Evolutionary conservation across 148 eudicot genomes (phyloP).

Genomic region (Camellia granthamiana): DNA sequence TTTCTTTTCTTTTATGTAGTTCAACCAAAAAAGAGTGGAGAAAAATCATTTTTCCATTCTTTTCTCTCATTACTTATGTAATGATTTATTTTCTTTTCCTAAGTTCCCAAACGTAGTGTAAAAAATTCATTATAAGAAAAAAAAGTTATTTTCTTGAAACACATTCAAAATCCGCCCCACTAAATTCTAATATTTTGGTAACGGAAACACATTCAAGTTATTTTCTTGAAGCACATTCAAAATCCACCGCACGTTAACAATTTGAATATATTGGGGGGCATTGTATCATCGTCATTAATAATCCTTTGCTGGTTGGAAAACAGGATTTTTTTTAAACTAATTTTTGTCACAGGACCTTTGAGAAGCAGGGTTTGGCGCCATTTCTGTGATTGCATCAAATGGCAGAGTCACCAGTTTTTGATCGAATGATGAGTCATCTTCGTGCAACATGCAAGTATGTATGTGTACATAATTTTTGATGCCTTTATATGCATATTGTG

Average conservation of each 20-base stretch:
- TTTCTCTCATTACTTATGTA: too few species aligned
- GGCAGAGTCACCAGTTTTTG: slow-evolving; percentile 66
- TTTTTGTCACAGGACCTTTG: background rate
- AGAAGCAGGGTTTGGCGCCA: background rate
- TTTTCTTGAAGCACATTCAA: background rate
- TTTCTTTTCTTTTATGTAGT: too few species aligned
- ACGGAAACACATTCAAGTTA: too few species aligned
- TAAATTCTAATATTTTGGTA: too few species aligned
- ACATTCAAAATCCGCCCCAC: too few species aligned
- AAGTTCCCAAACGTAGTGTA: too few species aligned
- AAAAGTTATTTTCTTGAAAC: too few species aligned
- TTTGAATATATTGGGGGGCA: background rate
- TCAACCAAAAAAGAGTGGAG: too few species aligned
- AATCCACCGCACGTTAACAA: background rate
- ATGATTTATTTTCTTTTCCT: too few species aligned
- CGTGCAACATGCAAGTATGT: slow-evolving; percentile 86
- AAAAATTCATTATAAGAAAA: too few species aligned
- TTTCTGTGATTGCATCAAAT: slow-evolving; percentile 21
- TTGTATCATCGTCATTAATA: background rate
- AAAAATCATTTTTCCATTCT: too few species aligned
- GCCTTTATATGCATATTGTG: background rate
- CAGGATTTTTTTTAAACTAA: background rate
- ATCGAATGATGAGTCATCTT: slow-evolving; percentile 55
- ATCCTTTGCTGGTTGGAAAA: background rate
- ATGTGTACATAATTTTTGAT: slow-evolving; percentile 8